Evolutionary conservation across 192 early-diverging fungal genomes (phyloP).

Genomic region (Coemansia sp.): DNA sequence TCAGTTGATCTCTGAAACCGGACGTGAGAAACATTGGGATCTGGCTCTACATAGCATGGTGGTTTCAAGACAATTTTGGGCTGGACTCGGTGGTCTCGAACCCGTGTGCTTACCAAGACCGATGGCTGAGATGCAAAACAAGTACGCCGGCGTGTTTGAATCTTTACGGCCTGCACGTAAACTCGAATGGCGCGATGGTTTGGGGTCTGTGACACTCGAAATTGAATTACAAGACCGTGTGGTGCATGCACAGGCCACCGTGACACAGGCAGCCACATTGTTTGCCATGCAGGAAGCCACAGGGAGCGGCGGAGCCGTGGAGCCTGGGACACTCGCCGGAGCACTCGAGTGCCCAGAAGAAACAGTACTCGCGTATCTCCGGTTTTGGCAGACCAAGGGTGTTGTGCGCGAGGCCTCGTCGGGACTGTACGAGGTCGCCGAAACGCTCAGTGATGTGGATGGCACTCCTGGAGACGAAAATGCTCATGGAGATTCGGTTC

Average conservation of each 20-base stretch:
- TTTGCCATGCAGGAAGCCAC: constrained; percentile 20
- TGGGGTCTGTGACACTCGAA: constrained; percentile 55
- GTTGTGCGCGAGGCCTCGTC: constrained; percentile 25
- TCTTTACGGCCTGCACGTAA: constrained; percentile 56
- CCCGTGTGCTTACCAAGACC: constrained; percentile 38
- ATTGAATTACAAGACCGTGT: constrained; percentile 55
- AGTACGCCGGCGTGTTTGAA: constrained; percentile 51
- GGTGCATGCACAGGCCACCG: constrained; percentile 48
- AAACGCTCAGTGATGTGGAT: constrained; percentile 1
- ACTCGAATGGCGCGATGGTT: constrained; percentile 53
- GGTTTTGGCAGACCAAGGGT: constrained; percentile 42
- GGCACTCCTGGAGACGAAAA: not conserved
- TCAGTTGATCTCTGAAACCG: constrained; percentile 45
- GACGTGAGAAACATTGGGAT: constrained; percentile 5
- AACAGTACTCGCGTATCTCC: constrained; percentile 10
- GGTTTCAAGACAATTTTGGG: constrained; percentile 69
- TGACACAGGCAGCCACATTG: constrained; percentile 56
- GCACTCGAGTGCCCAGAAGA: constrained; percentile 22
- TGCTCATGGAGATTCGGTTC: not conserved
- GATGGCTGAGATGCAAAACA: constrained; percentile 39
- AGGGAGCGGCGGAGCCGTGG: not conserved
- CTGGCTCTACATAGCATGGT: constrained; percentile 44
- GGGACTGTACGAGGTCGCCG: constrained; percentile 16
- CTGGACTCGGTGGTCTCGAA: constrained; percentile 28
- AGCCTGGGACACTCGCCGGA: constrained; percentile 13